phyloP scores from a whole-genome alignment of 1,139 yeast species.

The Zhuliangozyma blackwelliae region DNA sequence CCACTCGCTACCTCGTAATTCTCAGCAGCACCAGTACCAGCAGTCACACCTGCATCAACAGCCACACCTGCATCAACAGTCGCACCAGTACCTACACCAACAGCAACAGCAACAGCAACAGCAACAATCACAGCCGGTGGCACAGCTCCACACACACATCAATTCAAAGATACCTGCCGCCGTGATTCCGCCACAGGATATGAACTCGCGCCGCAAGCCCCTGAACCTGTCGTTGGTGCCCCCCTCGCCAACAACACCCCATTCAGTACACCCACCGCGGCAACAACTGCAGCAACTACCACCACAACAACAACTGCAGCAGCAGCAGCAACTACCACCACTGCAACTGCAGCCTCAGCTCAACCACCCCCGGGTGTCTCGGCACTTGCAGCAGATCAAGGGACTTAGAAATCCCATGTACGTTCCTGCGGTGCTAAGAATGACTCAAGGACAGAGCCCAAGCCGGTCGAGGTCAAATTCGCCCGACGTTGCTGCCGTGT shows the following conservation, averaged over 20 bases:
- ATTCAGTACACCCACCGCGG: conserved; percentile 4
- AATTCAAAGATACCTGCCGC: conserved; percentile 18
- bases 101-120: conserved; percentile 1
- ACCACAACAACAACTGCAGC: conserved; percentile 1
- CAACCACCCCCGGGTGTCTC: conserved; percentile 7
- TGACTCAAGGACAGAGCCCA: conserved; percentile 19
- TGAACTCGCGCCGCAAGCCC: conserved; percentile 14
- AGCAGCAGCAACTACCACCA: too few relatives aligned
- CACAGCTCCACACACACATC: conserved; percentile 3
- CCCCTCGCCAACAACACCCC: conserved; percentile 8
- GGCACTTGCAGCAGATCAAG: conserved; percentile 52
- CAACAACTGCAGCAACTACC: conserved; percentile 8
- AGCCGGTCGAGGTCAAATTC: conserved; percentile 12
- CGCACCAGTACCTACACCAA: background rate
- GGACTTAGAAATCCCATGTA: conserved; percentile 82
- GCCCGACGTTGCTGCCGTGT: conserved; percentile 65
- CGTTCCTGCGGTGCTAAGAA: conserved; percentile 83
- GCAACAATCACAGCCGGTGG: conserved; percentile 1
- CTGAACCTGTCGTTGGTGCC: conserved; percentile 7
- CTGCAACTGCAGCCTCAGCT: conserved; percentile 1
- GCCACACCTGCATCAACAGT: too few relatives aligned
- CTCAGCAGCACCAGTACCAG: conserved; percentile 3
- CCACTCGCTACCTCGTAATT: background rate
- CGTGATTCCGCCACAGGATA: conserved; percentile 23
- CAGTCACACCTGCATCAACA: background rate